Base-by-base conservation (phyloP, 1,139 yeast genomes). In the Barnettozyma hawaiiensis region DNA sequence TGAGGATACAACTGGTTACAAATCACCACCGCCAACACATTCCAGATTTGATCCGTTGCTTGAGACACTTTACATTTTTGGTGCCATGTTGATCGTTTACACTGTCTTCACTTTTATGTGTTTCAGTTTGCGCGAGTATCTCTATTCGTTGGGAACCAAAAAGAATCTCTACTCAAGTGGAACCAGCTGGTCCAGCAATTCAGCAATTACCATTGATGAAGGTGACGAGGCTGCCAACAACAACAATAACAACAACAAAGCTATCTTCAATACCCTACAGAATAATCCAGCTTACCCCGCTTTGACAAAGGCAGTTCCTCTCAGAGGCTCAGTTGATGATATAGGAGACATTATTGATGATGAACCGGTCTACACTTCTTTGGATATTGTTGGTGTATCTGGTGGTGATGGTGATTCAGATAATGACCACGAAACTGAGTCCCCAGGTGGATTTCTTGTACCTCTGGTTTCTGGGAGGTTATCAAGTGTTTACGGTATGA, bases 121-220 rank as follows among this genome's bases (percentile, higher is more conserved):
- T 3, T 55, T 55, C 35, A 47, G 44, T 4, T 11, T 51, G 3
- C 47, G 59, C 39, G 60, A 57, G 37, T 57, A 55, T 27, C 33
- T 37, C 4, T 48, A 42, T 40, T 51, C 58, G 7, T 29, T 54
- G 46, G 47, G 40, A 7, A 35, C 23, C 8, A 46, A 49, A 40
- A 47, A 45, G 23, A 39, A 44, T 6, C 35, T 40, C 16, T 11
- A 26, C 5, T 49, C 52, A 1, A 44, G 45, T 38, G 59, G 53
- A 4, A 46, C 54, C 6, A 31, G 18, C 4, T 55, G 60, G 60
- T 47, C 56, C 4, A 36, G 39, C 10, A 31, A 32, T 11, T 20
- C 50, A 14, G 35, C 15, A 5, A 32, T 42, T 5, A 31, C 35
- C n/a, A 11, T 41, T 5, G 15, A 18, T 20, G 43, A 32, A 15